These are phyloP conservation scores for Boletus insuetus DNA, from an alignment of 768 basidiomycete species.

Conservation along the genomic window DNA sequence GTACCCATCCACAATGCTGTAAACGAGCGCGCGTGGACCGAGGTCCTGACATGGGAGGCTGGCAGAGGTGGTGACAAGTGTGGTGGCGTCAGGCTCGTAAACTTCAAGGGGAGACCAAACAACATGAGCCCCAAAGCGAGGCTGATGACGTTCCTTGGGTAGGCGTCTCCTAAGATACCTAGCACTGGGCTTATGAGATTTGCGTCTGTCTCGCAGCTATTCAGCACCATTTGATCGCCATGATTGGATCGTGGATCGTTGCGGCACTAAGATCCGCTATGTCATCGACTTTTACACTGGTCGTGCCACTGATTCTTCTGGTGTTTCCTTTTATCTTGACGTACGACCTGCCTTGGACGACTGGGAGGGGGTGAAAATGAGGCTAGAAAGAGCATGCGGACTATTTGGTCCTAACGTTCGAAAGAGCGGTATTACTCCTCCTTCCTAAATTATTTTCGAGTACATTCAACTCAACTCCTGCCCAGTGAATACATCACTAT, in stretches of 20 bases:
- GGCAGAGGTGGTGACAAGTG: constrained; percentile 80
- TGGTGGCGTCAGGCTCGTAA: constrained; percentile 78
- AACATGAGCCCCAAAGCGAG: constrained; percentile 80
- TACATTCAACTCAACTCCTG: constrained; percentile 9
- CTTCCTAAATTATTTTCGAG: constrained; percentile 10
- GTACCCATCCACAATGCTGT: constrained; percentile 99
- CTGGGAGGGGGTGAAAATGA: constrained; percentile 92
- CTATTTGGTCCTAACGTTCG: constrained; percentile 28
- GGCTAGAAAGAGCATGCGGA: constrained; percentile 53
- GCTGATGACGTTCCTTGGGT: constrained; percentile 86
- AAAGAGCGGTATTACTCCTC: constrained; percentile 17
- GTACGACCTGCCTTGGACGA: constrained; percentile 91
- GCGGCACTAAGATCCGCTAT: constrained; percentile 86
- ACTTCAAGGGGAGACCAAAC: constrained; percentile 85
- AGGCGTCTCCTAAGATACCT: constrained; percentile 25
- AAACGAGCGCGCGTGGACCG: constrained; percentile 89
- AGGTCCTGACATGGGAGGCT: constrained; percentile 79
- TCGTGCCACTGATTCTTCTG: constrained; percentile 44
- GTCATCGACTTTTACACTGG: constrained; percentile 99
- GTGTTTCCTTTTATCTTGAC: constrained; percentile 89
- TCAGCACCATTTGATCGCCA: constrained; percentile 94
- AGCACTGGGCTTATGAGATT: not conserved
- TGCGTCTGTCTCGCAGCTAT: constrained; percentile 53
- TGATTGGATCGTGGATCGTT: constrained; percentile 95
- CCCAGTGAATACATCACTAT: constrained; percentile 5